Evolutionary conservation across 371 early-diverging fungal species (phyloP).

Genomic region (Apophysomyces trapeziformis): DNA sequence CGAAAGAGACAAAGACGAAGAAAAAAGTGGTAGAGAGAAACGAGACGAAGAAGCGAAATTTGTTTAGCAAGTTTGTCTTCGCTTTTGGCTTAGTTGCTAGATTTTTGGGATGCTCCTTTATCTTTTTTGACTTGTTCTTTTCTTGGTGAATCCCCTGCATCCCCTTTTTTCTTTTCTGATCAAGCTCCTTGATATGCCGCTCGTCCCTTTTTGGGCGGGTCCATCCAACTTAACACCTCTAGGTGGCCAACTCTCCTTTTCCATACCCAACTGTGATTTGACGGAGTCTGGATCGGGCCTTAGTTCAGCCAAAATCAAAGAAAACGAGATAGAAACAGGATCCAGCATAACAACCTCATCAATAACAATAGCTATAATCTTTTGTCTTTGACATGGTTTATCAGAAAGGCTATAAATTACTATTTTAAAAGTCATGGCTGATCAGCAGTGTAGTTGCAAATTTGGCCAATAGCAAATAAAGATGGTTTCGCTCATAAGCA

Average conservation of each 20-base stretch:
- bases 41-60: not conserved
- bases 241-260: constrained; percentile 5
- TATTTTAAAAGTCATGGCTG: not conserved
- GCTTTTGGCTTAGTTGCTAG: not conserved
- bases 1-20: not conserved
- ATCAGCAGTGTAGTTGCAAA: not conserved
- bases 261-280: not conserved
- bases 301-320: not conserved
- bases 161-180: not conserved
- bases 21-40: not conserved
- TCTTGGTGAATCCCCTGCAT: not conserved
- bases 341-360: not conserved
- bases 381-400: not conserved
- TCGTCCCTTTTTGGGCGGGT: constrained; percentile 9
- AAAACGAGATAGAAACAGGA: constrained; percentile 6
- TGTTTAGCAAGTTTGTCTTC: not conserved
- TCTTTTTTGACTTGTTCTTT: constrained; percentile 1
- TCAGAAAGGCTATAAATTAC: not conserved
- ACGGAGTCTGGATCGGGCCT: constrained; percentile 6
- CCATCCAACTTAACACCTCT: not conserved
- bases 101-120: not conserved
- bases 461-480: not conserved
- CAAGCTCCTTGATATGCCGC: constrained; percentile 11
- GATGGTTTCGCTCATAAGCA: not conserved
- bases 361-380: not conserved